phyloP scores from a whole-genome alignment of 2,329 filamentous ascomycete species.

The Aspergillus ibericus region DNA sequence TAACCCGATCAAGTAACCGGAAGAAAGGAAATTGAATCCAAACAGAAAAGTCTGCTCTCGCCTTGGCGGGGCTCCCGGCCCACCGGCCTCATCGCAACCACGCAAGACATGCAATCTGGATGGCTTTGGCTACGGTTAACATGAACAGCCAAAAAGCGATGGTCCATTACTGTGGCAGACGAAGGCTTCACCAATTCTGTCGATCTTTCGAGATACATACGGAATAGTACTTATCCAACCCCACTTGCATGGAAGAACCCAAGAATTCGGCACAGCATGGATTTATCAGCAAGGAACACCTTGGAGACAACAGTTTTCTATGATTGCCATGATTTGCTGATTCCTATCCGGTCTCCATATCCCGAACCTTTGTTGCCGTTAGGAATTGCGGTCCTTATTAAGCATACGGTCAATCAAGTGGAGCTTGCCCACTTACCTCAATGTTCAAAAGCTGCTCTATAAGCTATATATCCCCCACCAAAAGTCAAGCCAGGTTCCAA shows the following conservation, averaged over 20 bases:
- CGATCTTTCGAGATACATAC: too few relatives aligned
- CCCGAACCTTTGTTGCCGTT: not conserved
- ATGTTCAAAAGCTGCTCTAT: not conserved
- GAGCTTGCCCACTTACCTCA: conserved; percentile 12
- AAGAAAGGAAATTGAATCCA: not conserved
- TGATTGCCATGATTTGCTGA: not conserved
- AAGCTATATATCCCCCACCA: not conserved
- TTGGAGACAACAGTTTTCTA: not conserved
- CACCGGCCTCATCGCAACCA: not conserved
- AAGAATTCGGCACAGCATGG: not conserved
- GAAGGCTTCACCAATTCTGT: too few relatives aligned
- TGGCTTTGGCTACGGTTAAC: too few relatives aligned
- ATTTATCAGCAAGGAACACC: conserved; percentile 10
- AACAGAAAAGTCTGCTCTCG: not conserved
- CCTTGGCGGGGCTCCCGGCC: not conserved
- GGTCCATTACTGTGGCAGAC: not conserved
- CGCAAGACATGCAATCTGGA: too few relatives aligned
- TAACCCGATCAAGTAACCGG: not conserved
- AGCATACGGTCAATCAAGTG: conserved; percentile 1
- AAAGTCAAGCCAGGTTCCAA: too few relatives aligned
- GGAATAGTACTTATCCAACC: too few relatives aligned
- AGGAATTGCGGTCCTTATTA: not conserved
- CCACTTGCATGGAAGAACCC: not conserved
- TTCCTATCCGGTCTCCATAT: not conserved
- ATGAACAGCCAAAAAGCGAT: not conserved